Percentiles rank a stretch among this genome's conserved stretches.
phyloP scores from a whole-genome alignment of 805 yeast genomes.

The Cyberlindnera mycetangii region DNA sequence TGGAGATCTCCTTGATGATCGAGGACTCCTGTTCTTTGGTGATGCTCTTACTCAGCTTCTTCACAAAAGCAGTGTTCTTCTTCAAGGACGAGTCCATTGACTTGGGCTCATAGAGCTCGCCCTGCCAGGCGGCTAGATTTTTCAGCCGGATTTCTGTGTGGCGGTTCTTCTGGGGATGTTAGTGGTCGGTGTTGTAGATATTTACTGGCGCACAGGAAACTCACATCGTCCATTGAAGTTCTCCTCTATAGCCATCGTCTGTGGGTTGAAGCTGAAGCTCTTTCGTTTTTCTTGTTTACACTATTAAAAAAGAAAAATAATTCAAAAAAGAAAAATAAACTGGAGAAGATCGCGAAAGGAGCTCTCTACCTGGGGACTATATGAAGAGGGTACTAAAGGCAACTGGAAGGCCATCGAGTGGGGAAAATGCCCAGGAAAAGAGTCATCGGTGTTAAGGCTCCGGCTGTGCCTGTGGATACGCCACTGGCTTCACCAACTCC shows the following conservation, averaged over 20 bases:
- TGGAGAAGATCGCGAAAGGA: no score
- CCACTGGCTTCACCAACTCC: neutral
- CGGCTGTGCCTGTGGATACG: neutral
- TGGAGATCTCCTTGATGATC: slow-evolving; percentile 57
- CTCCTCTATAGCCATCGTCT: no score
- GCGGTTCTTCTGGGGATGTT: neutral
- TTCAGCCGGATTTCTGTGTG: slow-evolving; percentile 8
- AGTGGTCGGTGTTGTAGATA: neutral
- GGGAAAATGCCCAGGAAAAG: slow-evolving; percentile 8
- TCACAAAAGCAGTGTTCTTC: slow-evolving; percentile 77
- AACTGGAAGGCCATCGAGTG: no score
- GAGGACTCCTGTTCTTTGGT: slow-evolving; percentile 46
- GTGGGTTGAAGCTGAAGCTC: no score
- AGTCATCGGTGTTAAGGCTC: slow-evolving; percentile 2
- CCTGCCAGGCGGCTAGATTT: slow-evolving; percentile 25
- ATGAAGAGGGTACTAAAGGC: no score
- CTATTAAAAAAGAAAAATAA: no score
- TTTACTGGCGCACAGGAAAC: neutral
- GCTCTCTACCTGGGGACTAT: no score
- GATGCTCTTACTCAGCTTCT: slow-evolving; percentile 58
- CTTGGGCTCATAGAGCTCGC: slow-evolving; percentile 14
- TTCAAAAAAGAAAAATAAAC: no score
- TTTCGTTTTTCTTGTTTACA: no score
- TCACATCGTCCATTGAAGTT: slow-evolving; percentile 17
- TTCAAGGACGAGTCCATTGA: slow-evolving; percentile 70